Conservation (phyloP, 176 grass and related monocot species). For the Aegilops bicornis region DNA sequence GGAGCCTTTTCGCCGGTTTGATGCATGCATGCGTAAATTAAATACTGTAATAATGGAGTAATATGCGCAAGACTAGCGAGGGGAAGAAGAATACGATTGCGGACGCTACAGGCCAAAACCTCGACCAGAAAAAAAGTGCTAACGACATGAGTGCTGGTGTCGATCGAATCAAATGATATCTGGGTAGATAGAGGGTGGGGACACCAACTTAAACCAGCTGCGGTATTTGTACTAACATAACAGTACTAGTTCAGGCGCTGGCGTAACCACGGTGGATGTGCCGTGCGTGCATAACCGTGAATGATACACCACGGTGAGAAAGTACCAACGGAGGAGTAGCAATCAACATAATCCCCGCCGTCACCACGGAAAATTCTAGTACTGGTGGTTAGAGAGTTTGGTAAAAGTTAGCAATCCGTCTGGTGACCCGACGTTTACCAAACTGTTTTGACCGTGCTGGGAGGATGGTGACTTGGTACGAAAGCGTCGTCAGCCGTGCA, state of each 20-base stretch:
- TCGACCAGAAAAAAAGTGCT: not conserved
- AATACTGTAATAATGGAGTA: not conserved
- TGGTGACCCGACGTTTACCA: not conserved
- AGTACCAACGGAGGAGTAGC: not conserved
- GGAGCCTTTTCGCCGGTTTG: not conserved
- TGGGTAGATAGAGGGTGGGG: not conserved
- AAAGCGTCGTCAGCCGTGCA: slow-evolving; percentile 14
- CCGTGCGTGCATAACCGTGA: not conserved
- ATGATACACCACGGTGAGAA: not conserved
- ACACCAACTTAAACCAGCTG: not conserved
- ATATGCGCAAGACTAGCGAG: not conserved
- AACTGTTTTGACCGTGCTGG: not conserved
- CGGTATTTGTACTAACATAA: not conserved
- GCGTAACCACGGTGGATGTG: not conserved
- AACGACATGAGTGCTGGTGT: not conserved
- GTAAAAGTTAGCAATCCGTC: not conserved
- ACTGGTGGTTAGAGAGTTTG: not conserved
- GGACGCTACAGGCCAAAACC: not conserved
- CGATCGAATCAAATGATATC: slow-evolving; percentile 9
- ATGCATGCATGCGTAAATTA: not conserved
- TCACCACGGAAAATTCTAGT: not conserved
- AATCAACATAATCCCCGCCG: not conserved
- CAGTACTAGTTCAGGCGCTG: not conserved
- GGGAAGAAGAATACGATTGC: not conserved
- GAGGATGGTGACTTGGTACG: not conserved